Percentiles rank a stretch among this genome's conserved stretches.
Conservation (phyloP, 129 eudicot genomes). For the Arctium lappa region DNA sequence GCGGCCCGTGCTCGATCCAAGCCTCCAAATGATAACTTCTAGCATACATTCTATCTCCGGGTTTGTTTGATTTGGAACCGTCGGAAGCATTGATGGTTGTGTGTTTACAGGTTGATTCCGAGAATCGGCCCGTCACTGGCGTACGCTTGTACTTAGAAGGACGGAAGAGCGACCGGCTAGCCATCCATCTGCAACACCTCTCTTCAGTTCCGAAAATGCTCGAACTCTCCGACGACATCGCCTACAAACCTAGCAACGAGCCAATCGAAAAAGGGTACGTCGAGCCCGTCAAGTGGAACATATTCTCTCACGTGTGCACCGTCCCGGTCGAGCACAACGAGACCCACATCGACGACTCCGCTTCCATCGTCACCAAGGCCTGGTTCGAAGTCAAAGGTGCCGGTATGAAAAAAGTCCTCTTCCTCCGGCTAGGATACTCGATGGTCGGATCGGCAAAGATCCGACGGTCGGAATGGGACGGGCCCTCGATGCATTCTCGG, state of each 20-base stretch:
- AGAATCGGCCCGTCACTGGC: constrained; percentile 84
- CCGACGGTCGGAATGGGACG: constrained; percentile 92
- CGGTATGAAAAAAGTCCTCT: constrained; percentile 85
- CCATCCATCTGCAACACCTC: constrained; percentile 94
- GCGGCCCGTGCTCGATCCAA: too few species aligned
- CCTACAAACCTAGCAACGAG: constrained; percentile 50
- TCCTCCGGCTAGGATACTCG: constrained; percentile 79
- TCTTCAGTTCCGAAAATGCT: constrained; percentile 65
- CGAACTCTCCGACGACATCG: constrained; percentile 56
- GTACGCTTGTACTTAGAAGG: constrained; percentile 92
- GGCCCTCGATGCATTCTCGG: constrained; percentile 52
- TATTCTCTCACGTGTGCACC: constrained; percentile 91
- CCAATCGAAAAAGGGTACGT: constrained; percentile 57
- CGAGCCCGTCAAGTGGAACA: constrained; percentile 89
- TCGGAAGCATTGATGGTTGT: neutral
- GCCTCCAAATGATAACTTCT: too few species aligned
- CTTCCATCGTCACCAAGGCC: constrained; percentile 86
- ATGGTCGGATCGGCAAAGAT: constrained; percentile 67
- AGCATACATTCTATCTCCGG: neutral
- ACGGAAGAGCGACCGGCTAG: constrained; percentile 75
- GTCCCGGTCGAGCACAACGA: constrained; percentile 74
- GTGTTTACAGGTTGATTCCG: constrained; percentile 72
- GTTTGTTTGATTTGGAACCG: neutral
- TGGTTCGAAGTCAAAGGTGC: constrained; percentile 87
- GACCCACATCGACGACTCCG: constrained; percentile 67